Evolutionary conservation across 352 stramenopile genomes (phyloP).

Genomic region (Phytophthora rubi): DNA sequence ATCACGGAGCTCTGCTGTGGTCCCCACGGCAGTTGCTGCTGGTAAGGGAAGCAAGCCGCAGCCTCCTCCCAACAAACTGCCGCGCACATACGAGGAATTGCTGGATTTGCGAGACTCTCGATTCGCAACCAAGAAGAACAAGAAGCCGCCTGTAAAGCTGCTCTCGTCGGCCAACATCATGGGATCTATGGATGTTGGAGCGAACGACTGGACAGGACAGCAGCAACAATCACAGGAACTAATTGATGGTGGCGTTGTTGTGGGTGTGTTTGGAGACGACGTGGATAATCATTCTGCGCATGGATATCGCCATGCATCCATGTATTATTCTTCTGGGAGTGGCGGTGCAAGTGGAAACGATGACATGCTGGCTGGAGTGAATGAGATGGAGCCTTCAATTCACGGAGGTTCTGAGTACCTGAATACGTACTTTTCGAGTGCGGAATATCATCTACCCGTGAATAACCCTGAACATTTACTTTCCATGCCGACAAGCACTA

Average conservation of each 20-base stretch:
- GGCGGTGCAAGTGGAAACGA: conserved; percentile 34
- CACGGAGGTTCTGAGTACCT: conserved; percentile 77
- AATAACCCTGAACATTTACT: conserved; percentile 76
- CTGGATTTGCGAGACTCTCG: conserved; percentile 75
- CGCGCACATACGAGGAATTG: conserved; percentile 80
- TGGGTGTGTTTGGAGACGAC: conserved; percentile 46
- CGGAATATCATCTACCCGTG: conserved; percentile 72
- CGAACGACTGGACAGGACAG: conserved; percentile 53
- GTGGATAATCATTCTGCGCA: conserved; percentile 18
- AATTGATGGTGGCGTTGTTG: conserved; percentile 33
- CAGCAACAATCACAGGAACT: conserved; percentile 42
- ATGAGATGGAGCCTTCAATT: conserved; percentile 58
- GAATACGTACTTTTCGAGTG: conserved; percentile 72
- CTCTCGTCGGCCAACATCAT: conserved; percentile 57
- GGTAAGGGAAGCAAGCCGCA: conserved; percentile 58
- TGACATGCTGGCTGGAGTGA: conserved; percentile 29
- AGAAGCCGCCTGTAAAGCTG: conserved; percentile 65
- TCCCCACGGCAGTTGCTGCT: conserved; percentile 54
- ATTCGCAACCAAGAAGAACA: conserved; percentile 85
- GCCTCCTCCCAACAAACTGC: conserved; percentile 52
- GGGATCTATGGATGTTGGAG: conserved; percentile 59
- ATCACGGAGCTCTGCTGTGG: conserved; percentile 48
- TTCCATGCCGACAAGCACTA: conserved; percentile 49
- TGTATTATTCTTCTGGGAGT: conserved; percentile 50
- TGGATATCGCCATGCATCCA: conserved; percentile 40